Conservation (phyloP, 306 rosid species). For the Casuarina glauca region DNA sequence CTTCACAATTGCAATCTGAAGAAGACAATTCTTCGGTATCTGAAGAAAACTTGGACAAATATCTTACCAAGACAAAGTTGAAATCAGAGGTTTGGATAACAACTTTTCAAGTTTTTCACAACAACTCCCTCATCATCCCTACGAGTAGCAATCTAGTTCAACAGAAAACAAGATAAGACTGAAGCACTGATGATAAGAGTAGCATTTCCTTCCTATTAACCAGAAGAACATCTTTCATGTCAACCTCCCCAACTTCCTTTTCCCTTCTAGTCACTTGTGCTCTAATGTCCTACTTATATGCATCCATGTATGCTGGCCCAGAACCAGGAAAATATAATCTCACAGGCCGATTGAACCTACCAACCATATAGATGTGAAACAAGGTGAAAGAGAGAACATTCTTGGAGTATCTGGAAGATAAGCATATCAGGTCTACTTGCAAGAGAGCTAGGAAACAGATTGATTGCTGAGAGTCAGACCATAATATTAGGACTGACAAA, state of each 20-base stretch:
- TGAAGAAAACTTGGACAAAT: neutral
- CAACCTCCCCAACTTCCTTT: neutral
- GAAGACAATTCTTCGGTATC: neutral
- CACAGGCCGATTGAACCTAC: neutral
- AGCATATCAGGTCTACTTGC: slow-evolving; percentile 26
- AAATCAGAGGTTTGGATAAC: neutral
- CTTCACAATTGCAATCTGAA: neutral
- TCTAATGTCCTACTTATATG: neutral
- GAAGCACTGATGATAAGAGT: neutral
- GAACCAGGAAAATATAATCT: neutral
- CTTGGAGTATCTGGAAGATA: slow-evolving; percentile 13
- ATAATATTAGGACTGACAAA: slow-evolving; percentile 67
- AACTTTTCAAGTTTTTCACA: neutral
- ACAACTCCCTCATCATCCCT: neutral
- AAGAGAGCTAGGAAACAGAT: slow-evolving; percentile 25
- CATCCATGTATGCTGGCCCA: neutral
- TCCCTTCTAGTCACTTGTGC: neutral
- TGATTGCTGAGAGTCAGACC: slow-evolving; percentile 66
- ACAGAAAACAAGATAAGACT: neutral
- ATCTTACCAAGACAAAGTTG: neutral
- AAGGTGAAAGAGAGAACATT: neutral
- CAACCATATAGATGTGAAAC: slow-evolving; percentile 13
- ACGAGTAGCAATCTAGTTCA: neutral
- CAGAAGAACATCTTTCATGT: neutral
- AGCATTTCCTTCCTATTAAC: neutral